Conservation (phyloP, 1,284 basidiomycete genomes). For the Pyrrhoderma noxium region DNA sequence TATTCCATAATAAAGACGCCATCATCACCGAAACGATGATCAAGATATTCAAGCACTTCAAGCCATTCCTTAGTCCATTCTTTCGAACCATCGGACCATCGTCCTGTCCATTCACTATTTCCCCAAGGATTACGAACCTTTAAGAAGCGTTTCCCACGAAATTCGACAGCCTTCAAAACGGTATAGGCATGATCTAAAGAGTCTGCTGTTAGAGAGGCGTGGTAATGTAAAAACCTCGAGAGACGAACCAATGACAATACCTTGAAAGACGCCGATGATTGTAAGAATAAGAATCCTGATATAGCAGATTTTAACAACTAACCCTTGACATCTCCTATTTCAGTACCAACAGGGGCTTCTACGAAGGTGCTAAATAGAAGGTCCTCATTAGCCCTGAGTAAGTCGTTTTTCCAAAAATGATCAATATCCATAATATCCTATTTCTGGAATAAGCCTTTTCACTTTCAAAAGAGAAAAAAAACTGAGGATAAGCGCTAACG, state of each 20-base stretch:
- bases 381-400: constrained; percentile 33
- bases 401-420: constrained; percentile 24
- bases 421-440: constrained; percentile 25
- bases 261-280: constrained; percentile 31
- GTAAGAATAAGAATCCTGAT: constrained; percentile 28
- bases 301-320: background rate
- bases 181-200: constrained; percentile 40
- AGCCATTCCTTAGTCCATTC: constrained; percentile 46
- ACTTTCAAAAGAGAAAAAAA: background rate
- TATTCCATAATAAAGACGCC: constrained; percentile 54
- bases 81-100: constrained; percentile 46
- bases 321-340: constrained; percentile 3
- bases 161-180: constrained; percentile 41
- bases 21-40: constrained; percentile 41
- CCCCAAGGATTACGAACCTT: constrained; percentile 52
- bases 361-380: constrained; percentile 39
- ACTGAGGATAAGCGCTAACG: constrained; percentile 20
- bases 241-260: constrained; percentile 18
- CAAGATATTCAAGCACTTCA: constrained; percentile 31
- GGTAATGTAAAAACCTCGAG: background rate
- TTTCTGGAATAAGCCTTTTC: constrained; percentile 17
- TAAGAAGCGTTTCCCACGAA: constrained; percentile 41
- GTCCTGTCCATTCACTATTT: constrained; percentile 41
- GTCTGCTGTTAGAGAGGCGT: background rate
- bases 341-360: constrained; percentile 17